phyloP scores from a whole-genome alignment of 495 filamentous ascomycete genomes.

The Daldinia decipiens region DNA sequence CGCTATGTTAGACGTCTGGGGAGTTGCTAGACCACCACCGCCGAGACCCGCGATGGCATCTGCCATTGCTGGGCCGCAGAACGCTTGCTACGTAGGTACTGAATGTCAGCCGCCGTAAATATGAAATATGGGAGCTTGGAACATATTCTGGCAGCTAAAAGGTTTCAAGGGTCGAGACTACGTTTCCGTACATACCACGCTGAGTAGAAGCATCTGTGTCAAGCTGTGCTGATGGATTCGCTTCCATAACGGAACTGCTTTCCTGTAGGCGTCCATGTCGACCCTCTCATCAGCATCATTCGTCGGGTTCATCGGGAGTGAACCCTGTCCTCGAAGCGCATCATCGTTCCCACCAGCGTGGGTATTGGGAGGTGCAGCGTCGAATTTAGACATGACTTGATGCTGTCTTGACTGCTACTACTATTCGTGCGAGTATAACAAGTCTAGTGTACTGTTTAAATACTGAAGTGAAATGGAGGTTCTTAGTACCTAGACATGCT shows the following conservation, averaged over 20 bases:
- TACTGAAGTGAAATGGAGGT: slow-evolving; percentile 2
- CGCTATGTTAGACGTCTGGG: slow-evolving; percentile 40
- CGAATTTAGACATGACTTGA: slow-evolving; percentile 38
- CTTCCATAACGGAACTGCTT: slow-evolving; percentile 36
- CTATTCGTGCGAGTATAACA: background rate
- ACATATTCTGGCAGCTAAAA: background rate
- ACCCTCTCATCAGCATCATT: slow-evolving; percentile 32
- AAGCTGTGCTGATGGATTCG: slow-evolving; percentile 37
- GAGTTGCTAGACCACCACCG: slow-evolving; percentile 37
- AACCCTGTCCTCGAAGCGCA: slow-evolving; percentile 31
- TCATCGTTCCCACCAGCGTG: slow-evolving; percentile 36
- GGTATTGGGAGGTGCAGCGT: slow-evolving; percentile 39
- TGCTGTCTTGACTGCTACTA: slow-evolving; percentile 5
- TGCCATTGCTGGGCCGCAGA: slow-evolving; percentile 40
- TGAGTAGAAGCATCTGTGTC: slow-evolving; percentile 40
- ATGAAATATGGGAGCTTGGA: background rate
- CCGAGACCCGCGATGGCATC: slow-evolving; percentile 39
- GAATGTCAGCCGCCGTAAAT: background rate
- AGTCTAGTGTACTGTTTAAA: background rate
- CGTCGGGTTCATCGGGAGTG: slow-evolving; percentile 36
- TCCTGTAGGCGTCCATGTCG: slow-evolving; percentile 35
- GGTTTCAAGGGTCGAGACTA: background rate
- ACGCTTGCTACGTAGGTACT: slow-evolving; percentile 21
- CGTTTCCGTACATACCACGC: slow-evolving; percentile 7
- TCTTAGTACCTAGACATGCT: slow-evolving; percentile 1